Conservation (phyloP, 192 early-diverging fungal species). For the Cladochytrium replicatum region DNA sequence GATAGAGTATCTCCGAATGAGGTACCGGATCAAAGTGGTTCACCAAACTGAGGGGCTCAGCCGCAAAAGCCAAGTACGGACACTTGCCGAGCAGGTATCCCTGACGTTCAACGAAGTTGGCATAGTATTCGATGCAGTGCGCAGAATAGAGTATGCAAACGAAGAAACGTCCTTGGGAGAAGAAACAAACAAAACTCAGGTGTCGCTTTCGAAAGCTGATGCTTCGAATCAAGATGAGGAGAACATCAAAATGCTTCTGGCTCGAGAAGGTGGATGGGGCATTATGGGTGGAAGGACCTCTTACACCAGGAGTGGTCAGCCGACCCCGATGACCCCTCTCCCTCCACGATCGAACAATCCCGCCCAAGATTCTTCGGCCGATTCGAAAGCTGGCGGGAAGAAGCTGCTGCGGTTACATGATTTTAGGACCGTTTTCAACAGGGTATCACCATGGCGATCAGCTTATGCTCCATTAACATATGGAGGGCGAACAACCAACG, state of each 20-base stretch:
- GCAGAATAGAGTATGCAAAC: constrained; percentile 33
- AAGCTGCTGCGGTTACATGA: constrained; percentile 27
- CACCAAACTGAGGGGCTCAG: constrained; percentile 48
- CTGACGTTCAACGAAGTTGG: constrained; percentile 41
- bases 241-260: constrained; percentile 16
- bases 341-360: not conserved
- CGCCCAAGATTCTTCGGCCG: not conserved
- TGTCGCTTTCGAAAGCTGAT: not conserved
- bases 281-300: too few relatives aligned
- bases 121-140: constrained; percentile 37
- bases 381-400: constrained; percentile 13
- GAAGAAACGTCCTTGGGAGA: constrained; percentile 29
- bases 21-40: constrained; percentile 37
- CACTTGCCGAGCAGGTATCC: constrained; percentile 40
- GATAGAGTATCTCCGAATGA: constrained; percentile 39
- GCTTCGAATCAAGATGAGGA: constrained; percentile 42
- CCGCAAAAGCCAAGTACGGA: constrained; percentile 42
- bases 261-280: constrained; percentile 35
- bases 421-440: constrained; percentile 35
- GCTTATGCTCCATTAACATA: not conserved
- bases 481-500: too few relatives aligned
- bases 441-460: constrained; percentile 6
- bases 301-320: not conserved
- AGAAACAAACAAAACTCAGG: not conserved
- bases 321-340: not conserved